Evolutionary conservation across 2,329 filamentous ascomycete species (phyloP).

Genomic region (Xylaria multiplex): DNA sequence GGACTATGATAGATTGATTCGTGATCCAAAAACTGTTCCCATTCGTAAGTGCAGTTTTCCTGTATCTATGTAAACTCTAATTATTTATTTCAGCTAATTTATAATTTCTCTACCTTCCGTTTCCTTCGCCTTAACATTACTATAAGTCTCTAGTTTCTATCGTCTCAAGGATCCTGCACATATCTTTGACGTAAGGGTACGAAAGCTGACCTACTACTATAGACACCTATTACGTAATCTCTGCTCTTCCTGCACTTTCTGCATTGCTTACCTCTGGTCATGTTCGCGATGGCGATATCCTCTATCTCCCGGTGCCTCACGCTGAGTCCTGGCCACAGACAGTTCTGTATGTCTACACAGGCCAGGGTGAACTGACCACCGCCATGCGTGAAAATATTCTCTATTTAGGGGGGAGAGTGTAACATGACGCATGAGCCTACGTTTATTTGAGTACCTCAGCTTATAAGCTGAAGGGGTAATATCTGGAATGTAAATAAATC

Average conservation of each 20-base stretch:
- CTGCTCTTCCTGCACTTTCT: slow-evolving; percentile 63
- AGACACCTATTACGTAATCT: slow-evolving; percentile 61
- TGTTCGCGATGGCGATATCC: slow-evolving; percentile 61
- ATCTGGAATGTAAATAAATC: slow-evolving; percentile 18
- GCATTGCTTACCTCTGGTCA: slow-evolving; percentile 65
- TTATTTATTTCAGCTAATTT: not conserved
- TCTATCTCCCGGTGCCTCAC: slow-evolving; percentile 68
- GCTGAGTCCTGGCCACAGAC: slow-evolving; percentile 67
- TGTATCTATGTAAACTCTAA: not conserved
- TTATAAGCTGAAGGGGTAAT: not conserved
- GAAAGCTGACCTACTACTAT: slow-evolving; percentile 14
- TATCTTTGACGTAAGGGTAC: not conserved
- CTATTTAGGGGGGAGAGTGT: slow-evolving; percentile 64
- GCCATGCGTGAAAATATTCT: slow-evolving; percentile 63
- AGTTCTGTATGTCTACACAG: slow-evolving; percentile 65
- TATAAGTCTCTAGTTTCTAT: not conserved
- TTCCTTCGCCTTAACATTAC: not conserved
- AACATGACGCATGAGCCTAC: not conserved
- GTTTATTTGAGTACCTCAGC: not conserved
- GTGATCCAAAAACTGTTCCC: slow-evolving; percentile 53
- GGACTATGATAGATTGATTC: slow-evolving; percentile 43
- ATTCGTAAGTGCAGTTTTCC: slow-evolving; percentile 56
- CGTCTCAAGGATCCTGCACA: not conserved
- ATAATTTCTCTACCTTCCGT: not conserved
- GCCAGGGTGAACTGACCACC: slow-evolving; percentile 57